Conservation (phyloP, 2,329 filamentous ascomycete species). For the Phoma herbarum region DNA sequence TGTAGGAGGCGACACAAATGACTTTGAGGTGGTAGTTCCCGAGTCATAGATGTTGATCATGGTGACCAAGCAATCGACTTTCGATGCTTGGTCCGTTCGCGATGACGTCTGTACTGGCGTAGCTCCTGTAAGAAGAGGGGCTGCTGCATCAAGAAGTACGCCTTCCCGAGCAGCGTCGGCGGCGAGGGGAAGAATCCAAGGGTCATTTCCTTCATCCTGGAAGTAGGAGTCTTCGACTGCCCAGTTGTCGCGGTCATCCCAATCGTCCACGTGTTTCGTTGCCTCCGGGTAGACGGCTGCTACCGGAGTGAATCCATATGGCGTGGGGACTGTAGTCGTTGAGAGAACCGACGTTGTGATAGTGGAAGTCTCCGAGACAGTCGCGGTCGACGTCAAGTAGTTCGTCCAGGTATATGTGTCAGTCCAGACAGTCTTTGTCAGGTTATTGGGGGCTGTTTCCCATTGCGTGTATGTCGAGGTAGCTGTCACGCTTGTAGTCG, state of each 20-base stretch:
- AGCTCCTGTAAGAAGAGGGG: neutral
- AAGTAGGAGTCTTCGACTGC: slow-evolving; percentile 15
- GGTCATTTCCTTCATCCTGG: slow-evolving; percentile 11
- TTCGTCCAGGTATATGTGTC: slow-evolving; percentile 21
- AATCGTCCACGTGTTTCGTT: slow-evolving; percentile 16
- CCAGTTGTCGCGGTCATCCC: slow-evolving; percentile 15
- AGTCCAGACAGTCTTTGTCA: slow-evolving; percentile 20
- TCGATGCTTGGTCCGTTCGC: neutral
- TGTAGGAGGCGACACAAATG: slow-evolving; percentile 13
- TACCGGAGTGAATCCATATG: slow-evolving; percentile 12
- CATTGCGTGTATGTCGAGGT: slow-evolving; percentile 18
- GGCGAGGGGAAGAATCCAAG: neutral
- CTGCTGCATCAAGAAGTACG: neutral
- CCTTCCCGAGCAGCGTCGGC: neutral
- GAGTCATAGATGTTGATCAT: slow-evolving; percentile 16
- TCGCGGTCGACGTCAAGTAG: slow-evolving; percentile 11
- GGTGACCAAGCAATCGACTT: slow-evolving; percentile 17
- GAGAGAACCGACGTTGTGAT: slow-evolving; percentile 12
- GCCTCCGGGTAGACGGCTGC: slow-evolving; percentile 14
- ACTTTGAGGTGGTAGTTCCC: slow-evolving; percentile 14
- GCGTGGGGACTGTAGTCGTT: slow-evolving; percentile 7
- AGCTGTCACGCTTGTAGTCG: slow-evolving; percentile 13
- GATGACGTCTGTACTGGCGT: neutral
- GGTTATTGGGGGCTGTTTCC: slow-evolving; percentile 15
- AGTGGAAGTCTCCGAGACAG: slow-evolving; percentile 8